Evolutionary conservation across 169 alveolate species (phyloP).

Genomic region (Plasmodium adleri): DNA sequence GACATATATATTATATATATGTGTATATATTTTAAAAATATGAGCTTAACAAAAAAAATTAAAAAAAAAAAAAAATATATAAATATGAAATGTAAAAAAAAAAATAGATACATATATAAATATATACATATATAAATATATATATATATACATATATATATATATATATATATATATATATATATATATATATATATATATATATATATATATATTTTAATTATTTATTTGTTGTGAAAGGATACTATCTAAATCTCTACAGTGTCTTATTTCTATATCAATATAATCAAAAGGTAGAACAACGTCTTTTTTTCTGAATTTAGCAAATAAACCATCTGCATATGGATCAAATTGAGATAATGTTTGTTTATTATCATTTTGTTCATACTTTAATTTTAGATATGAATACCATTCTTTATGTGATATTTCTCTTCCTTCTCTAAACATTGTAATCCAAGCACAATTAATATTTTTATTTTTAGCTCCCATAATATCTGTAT

Average conservation of each 20-base stretch:
- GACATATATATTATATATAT: too few relatives aligned
- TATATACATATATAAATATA: too few relatives aligned
- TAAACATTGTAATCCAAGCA: slow-evolving; percentile 73
- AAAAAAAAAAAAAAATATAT: too few relatives aligned
- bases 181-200: too few relatives aligned
- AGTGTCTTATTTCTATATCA: slow-evolving; percentile 67
- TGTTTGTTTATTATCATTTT: slow-evolving; percentile 9
- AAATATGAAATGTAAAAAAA: too few relatives aligned
- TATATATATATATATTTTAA: too few relatives aligned
- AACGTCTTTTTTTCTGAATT: slow-evolving; percentile 22
- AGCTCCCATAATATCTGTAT: slow-evolving; percentile 66
- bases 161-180: too few relatives aligned
- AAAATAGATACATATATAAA: too few relatives aligned
- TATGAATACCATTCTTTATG: slow-evolving; percentile 66
- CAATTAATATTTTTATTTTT: slow-evolving; percentile 65
- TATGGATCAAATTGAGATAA: slow-evolving; percentile 41
- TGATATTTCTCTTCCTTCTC: slow-evolving; percentile 48
- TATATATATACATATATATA: too few relatives aligned
- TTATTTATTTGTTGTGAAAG: neutral
- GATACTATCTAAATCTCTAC: slow-evolving; percentile 48
- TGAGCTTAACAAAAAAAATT: too few relatives aligned
- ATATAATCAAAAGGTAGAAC: slow-evolving; percentile 46
- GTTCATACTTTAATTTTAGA: slow-evolving; percentile 49
- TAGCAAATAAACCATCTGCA: slow-evolving; percentile 41
- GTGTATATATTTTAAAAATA: too few relatives aligned